These are phyloP conservation scores for Pulveroboletus frians DNA, from an alignment of 768 basidiomycete genomes.

Conservation along the genomic window DNA sequence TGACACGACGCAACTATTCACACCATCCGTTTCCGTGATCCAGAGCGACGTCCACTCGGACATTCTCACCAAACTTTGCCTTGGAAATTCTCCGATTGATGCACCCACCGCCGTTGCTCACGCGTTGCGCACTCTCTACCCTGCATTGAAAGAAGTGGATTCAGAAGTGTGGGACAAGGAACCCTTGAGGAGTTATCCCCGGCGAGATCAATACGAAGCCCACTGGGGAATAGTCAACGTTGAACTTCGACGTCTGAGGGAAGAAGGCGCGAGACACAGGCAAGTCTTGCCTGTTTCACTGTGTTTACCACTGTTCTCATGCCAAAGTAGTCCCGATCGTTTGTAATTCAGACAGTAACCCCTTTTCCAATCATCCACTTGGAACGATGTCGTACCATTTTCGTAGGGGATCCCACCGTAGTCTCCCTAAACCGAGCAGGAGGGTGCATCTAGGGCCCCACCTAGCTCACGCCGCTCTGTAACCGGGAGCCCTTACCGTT, in stretches of 20 bases:
- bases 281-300: not conserved
- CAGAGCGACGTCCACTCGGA: not conserved
- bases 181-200: conserved; percentile 7
- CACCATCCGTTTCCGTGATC: not conserved
- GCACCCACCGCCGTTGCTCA: conserved; percentile 8
- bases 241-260: conserved; percentile 4
- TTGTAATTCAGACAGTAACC: not conserved
- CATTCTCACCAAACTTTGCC: conserved; percentile 8
- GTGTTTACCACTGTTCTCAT: not conserved
- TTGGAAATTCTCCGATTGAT: conserved; percentile 21
- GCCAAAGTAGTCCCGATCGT: not conserved
- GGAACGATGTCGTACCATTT: no score
- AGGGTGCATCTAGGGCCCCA: no score
- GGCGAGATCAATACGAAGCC: conserved; percentile 10
- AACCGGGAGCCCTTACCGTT: no score
- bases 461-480: no score
- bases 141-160: conserved; percentile 17
- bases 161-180: conserved; percentile 15
- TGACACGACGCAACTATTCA: conserved; percentile 6
- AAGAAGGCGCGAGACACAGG: not conserved
- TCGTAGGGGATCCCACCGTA: no score
- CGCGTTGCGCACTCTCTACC: conserved; percentile 13
- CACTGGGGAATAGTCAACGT: conserved; percentile 19
- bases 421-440: no score
- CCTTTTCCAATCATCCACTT: no score